Percentiles rank a stretch among this genome's conserved stretches.
Conservation (phyloP, 2,329 filamentous ascomycete genomes). For the Cercospora zeae-maydis region DNA sequence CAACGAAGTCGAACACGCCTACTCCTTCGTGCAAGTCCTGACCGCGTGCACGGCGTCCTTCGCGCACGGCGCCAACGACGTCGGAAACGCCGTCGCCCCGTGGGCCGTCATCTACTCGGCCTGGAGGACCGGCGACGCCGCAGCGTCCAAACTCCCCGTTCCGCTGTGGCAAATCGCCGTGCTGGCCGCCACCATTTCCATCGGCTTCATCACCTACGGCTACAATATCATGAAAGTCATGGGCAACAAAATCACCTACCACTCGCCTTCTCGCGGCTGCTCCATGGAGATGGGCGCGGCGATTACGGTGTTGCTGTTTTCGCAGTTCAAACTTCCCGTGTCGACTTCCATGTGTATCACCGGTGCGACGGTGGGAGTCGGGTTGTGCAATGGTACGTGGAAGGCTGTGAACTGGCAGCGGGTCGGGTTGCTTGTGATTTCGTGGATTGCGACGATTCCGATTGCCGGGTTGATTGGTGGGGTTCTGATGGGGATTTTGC, state of each 20-base stretch:
- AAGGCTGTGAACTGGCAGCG: constrained; percentile 62
- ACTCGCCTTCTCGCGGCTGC: constrained; percentile 54
- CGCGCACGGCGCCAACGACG: constrained; percentile 66
- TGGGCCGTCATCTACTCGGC: constrained; percentile 62
- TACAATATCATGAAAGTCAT: constrained; percentile 62
- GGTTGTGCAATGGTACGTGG: constrained; percentile 58
- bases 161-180: constrained; percentile 75
- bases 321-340: constrained; percentile 59
- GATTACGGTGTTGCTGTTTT: constrained; percentile 62
- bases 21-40: constrained; percentile 63
- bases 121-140: constrained; percentile 49
- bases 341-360: constrained; percentile 65
- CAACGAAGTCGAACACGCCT: constrained; percentile 61
- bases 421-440: constrained; percentile 57
- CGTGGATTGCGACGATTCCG: constrained; percentile 61
- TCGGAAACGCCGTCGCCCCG: constrained; percentile 61
- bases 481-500: constrained; percentile 59
- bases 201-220: constrained; percentile 60
- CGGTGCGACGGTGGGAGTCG: constrained; percentile 60
- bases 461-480: constrained; percentile 56
- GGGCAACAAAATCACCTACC: constrained; percentile 58
- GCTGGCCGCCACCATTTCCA: constrained; percentile 52
- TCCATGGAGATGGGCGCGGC: constrained; percentile 60
- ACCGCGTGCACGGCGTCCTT: constrained; percentile 71
- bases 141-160: constrained; percentile 61